Evolutionary conservation across 768 basidiomycete species (phyloP).

Genomic region (Mycena vitilis): DNA sequence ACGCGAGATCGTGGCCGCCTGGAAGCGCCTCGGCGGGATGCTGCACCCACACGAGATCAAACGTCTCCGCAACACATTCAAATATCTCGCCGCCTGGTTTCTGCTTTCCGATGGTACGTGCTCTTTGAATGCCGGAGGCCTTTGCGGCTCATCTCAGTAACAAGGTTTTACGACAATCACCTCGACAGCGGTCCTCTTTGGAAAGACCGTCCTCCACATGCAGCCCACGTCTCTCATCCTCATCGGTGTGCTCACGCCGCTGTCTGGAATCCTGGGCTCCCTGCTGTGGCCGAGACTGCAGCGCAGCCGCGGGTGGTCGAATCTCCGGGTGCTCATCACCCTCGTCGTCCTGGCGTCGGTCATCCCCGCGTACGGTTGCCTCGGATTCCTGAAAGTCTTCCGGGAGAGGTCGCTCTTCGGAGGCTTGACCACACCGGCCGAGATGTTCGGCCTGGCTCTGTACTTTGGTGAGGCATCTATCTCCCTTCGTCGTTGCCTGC

Average conservation of each 20-base stretch:
- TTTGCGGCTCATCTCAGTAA: conserved; percentile 1
- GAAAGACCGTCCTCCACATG: conserved; percentile 90
- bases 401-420: conserved; percentile 64
- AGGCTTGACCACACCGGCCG: conserved; percentile 79
- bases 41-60: conserved; percentile 78
- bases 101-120: conserved; percentile 94
- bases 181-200: conserved; percentile 91
- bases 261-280: conserved; percentile 85
- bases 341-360: conserved; percentile 75
- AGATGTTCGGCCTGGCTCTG: conserved; percentile 88
- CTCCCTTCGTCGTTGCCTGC: neutral
- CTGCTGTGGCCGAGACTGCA: conserved; percentile 85
- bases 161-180: conserved; percentile 93
- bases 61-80: conserved; percentile 85
- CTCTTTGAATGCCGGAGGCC: too few species aligned
- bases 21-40: conserved; percentile 83
- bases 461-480: conserved; percentile 73
- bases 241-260: conserved; percentile 82
- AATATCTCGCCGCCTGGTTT: conserved; percentile 94
- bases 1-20: conserved; percentile 72
- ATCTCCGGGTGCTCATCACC: conserved; percentile 71
- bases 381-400: conserved; percentile 77
- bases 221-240: conserved; percentile 79
- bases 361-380: conserved; percentile 84
- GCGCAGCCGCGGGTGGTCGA: conserved; percentile 70